Evolutionary conservation across 2,329 filamentous ascomycete genomes (phyloP).

Genomic region (Cryphonectria naterciae): DNA sequence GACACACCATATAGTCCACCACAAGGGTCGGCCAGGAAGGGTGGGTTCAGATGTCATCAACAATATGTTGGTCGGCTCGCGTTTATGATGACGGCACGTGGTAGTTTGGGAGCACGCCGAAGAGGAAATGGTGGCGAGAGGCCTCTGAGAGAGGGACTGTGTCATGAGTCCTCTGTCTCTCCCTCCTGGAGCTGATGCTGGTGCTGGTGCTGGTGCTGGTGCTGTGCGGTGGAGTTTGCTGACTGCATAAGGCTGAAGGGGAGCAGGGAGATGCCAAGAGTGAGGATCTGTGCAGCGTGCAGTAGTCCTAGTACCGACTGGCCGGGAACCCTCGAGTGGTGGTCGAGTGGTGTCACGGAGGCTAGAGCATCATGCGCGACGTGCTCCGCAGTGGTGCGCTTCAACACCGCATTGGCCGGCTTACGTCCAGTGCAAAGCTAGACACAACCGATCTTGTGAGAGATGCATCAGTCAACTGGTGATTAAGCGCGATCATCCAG

Average conservation of each 20-base stretch:
- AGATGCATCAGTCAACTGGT: neutral
- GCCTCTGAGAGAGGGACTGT: neutral
- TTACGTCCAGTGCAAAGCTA: slow-evolving; percentile 9
- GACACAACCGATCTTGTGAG: neutral
- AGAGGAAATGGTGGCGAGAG: neutral
- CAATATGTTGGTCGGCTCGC: neutral
- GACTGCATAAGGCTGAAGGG: slow-evolving; percentile 10
- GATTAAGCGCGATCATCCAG: slow-evolving; percentile 8
- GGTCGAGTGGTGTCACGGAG: neutral
- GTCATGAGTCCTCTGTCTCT: neutral
- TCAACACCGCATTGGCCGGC: slow-evolving; percentile 13
- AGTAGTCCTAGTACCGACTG: slow-evolving; percentile 5
- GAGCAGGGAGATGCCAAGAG: neutral
- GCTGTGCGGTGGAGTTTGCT: neutral
- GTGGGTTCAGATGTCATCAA: neutral
- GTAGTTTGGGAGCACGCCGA: neutral
- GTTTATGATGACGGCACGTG: slow-evolving; percentile 3
- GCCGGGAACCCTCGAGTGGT: slow-evolving; percentile 4
- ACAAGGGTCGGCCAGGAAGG: neutral
- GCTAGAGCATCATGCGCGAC: neutral
- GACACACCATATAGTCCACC: neutral
- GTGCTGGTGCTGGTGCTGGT: neutral
- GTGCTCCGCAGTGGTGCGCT: neutral
- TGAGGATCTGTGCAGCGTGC: slow-evolving; percentile 10
- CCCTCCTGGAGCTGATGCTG: no score